Percentiles rank a stretch among this genome's conserved stretches.
Evolutionary conservation across 768 basidiomycete species (phyloP).

Genomic region (Boletus rufocinnamomeus): DNA sequence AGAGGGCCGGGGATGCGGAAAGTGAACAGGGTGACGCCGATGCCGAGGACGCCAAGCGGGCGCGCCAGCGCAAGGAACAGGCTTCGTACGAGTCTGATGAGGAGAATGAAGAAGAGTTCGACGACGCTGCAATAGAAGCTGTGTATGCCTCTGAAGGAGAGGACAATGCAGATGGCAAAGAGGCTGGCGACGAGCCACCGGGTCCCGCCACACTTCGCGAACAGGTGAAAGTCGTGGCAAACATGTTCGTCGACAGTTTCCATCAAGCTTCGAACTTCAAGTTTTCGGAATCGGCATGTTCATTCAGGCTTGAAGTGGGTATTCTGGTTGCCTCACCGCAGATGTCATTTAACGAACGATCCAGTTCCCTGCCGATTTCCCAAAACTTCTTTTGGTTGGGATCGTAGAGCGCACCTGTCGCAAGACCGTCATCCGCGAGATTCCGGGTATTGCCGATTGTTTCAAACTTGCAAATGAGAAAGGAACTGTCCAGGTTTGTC

Average conservation of each 20-base stretch:
- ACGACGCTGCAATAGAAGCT: constrained; percentile 62
- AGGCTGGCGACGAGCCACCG: constrained; percentile 23
- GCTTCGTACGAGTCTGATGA: constrained; percentile 69
- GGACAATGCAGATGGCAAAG: constrained; percentile 39
- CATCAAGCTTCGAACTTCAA: constrained; percentile 70
- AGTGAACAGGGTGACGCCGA: constrained; percentile 84
- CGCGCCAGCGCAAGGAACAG: constrained; percentile 70
- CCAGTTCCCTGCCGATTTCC: constrained; percentile 87
- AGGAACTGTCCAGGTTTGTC: constrained; percentile 48
- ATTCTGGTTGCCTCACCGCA: background rate
- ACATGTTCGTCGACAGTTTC: constrained; percentile 58
- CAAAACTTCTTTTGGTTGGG: constrained; percentile 92
- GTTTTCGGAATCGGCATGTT: constrained; percentile 67
- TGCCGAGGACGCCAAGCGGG: constrained; percentile 75
- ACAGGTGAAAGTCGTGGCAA: constrained; percentile 45
- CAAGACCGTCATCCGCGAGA: constrained; percentile 84
- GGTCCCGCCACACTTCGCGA: constrained; percentile 39
- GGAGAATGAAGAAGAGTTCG: constrained; percentile 47
- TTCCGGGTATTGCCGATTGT: constrained; percentile 85
- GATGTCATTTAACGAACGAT: background rate
- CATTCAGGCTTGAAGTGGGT: constrained; percentile 82
- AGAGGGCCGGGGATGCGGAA: constrained; percentile 59
- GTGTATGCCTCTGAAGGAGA: constrained; percentile 53
- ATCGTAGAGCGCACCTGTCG: constrained; percentile 88
- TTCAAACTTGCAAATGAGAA: constrained; percentile 62